phyloP scores from a whole-genome alignment of 306 rosid genomes.

The Lathyrus tuberosus region DNA sequence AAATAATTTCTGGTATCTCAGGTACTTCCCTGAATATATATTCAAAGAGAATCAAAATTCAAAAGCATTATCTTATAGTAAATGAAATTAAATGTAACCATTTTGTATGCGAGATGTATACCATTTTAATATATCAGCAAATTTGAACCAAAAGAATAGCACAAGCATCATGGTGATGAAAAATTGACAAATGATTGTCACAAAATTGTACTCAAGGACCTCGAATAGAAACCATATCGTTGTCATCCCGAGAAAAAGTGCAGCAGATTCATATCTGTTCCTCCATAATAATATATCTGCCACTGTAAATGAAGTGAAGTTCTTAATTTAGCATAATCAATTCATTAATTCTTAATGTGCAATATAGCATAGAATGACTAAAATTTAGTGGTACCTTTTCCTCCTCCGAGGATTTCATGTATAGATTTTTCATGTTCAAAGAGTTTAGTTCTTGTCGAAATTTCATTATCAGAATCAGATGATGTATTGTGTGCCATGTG shows the following conservation, averaged over 20 bases:
- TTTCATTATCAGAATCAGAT: conserved; percentile 50
- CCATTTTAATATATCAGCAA: conserved; percentile 61
- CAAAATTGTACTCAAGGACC: conserved; percentile 67
- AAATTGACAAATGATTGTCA: conserved; percentile 70
- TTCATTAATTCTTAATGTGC: too few species aligned
- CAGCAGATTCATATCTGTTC: conserved; percentile 53
- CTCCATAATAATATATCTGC: conserved; percentile 80
- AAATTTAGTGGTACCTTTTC: conserved; percentile 63
- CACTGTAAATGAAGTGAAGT: conserved; percentile 47
- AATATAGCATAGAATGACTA: too few species aligned
- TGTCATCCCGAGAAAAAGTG: conserved; percentile 64
- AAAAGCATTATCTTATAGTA: neutral
- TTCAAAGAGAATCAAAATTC: too few species aligned
- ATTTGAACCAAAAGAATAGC: conserved; percentile 66
- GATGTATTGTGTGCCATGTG: conserved; percentile 40
- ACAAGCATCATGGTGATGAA: conserved; percentile 65
- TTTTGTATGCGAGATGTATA: conserved; percentile 29
- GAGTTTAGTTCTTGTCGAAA: conserved; percentile 32
- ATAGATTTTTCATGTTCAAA: conserved; percentile 57
- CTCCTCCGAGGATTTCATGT: conserved; percentile 69
- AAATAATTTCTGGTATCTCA: conserved; percentile 50
- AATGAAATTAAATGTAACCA: too few species aligned
- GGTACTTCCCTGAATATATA: conserved; percentile 58
- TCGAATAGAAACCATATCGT: conserved; percentile 78
- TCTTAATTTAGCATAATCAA: conserved; percentile 4